Conservation (phyloP, 768 basidiomycete species). For the Naganishia kalamii region DNA sequence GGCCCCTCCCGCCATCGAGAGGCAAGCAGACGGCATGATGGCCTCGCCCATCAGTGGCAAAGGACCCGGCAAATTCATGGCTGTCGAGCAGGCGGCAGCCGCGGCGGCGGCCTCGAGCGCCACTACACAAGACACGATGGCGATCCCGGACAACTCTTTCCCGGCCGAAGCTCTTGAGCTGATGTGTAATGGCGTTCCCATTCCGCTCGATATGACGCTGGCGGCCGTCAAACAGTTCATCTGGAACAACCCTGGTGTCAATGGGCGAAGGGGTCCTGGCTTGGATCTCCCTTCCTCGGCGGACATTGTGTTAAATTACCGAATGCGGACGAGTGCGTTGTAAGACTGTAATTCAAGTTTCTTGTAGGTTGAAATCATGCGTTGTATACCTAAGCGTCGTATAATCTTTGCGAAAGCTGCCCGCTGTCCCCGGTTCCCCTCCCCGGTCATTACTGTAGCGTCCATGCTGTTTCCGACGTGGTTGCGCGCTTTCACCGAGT, state of each 20-base stretch:
- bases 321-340: conserved; percentile 28
- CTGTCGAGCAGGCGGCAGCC: conserved; percentile 11
- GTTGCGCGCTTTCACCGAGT: too few relatives aligned
- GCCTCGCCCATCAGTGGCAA: background rate
- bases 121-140: background rate
- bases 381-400: background rate
- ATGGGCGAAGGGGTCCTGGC: background rate
- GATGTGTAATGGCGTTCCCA: conserved; percentile 72
- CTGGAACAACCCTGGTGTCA: conserved; percentile 55
- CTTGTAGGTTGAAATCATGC: background rate
- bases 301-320: conserved; percentile 44
- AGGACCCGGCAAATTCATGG: conserved; percentile 10
- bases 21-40: background rate
- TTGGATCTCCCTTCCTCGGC: conserved; percentile 27
- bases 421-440: too few relatives aligned
- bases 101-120: background rate
- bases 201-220: conserved; percentile 81
- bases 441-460: too few relatives aligned
- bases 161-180: conserved; percentile 77
- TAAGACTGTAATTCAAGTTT: background rate
- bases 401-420: too few relatives aligned
- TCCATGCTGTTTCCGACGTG: too few relatives aligned
- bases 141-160: background rate
- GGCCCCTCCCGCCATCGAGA: conserved; percentile 3
- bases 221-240: conserved; percentile 84